Conservation (phyloP, 192 early-diverging fungal genomes). For the Coemansia sp. region DNA sequence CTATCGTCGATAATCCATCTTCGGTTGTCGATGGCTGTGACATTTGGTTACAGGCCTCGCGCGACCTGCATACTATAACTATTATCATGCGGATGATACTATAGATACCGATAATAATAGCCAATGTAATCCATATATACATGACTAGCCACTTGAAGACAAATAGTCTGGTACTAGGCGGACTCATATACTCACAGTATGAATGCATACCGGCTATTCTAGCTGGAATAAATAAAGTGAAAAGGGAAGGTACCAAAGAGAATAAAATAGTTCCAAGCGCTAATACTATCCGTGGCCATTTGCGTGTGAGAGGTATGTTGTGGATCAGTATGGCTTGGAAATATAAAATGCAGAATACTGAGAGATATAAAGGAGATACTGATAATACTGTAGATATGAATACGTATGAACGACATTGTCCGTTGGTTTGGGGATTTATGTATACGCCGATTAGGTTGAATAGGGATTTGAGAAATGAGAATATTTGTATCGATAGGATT, state of each 20-base stretch:
- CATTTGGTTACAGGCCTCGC: conserved; percentile 15
- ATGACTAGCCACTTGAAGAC: conserved; percentile 48
- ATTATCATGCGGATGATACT: conserved; percentile 24
- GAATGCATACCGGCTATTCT: conserved; percentile 18
- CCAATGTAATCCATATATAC: conserved; percentile 37
- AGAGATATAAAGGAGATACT: conserved; percentile 33
- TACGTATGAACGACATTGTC: conserved; percentile 21
- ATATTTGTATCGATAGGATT: conserved; percentile 33
- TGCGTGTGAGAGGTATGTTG: conserved; percentile 13
- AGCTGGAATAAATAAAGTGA: conserved; percentile 28
- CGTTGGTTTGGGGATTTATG: background rate
- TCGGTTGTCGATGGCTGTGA: background rate
- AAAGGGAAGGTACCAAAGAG: conserved; percentile 26
- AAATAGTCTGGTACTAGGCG: conserved; percentile 29
- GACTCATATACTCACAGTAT: conserved; percentile 25
- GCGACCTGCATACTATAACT: conserved; percentile 10
- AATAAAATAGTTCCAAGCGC: background rate
- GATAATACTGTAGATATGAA: conserved; percentile 23
- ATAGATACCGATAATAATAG: conserved; percentile 17
- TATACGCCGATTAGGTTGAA: conserved; percentile 22
- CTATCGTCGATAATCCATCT: background rate
- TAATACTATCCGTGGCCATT: conserved; percentile 8
- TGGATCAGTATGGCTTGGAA: conserved; percentile 40
- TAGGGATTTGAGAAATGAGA: conserved; percentile 17
- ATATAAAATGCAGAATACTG: conserved; percentile 39